A percentile compares a stretch with the other conserved stretches of the same genome.
Conservation (phyloP, 371 early-diverging fungal genomes). For the Nosema bombycis region DNA sequence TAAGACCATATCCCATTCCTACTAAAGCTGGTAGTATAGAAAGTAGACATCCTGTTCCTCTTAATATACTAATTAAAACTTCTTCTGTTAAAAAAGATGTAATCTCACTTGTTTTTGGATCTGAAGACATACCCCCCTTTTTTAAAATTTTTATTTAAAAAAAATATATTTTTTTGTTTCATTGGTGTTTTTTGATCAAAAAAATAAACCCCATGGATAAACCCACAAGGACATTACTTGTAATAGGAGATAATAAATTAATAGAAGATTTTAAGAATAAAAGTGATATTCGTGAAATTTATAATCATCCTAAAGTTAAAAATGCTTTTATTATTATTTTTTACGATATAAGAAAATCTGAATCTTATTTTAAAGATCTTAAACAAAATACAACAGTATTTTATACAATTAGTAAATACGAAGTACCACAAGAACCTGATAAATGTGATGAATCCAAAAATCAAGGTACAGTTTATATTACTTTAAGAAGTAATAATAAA, state of each 20-base stretch:
- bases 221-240: background rate
- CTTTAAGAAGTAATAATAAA: conserved; percentile 23
- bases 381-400: conserved; percentile 22
- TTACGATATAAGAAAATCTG: conserved; percentile 56
- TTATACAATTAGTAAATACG: conserved; percentile 59
- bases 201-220: background rate
- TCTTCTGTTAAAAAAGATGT: background rate
- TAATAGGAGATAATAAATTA: background rate
- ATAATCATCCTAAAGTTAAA: conserved; percentile 49
- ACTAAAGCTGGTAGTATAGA: conserved; percentile 58
- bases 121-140: background rate
- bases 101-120: background rate
- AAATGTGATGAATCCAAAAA: conserved; percentile 58
- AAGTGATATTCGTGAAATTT: conserved; percentile 55
- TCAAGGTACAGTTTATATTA: conserved; percentile 57
- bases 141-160: background rate
- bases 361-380: conserved; percentile 28
- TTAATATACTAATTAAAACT: background rate
- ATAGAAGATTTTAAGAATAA: conserved; percentile 11
- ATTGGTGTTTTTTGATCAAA: background rate
- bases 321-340: conserved; percentile 59
- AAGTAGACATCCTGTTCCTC: conserved; percentile 9
- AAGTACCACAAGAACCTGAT: conserved; percentile 63
- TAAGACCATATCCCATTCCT: conserved; percentile 60
- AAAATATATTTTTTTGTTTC: background rate